These are phyloP conservation scores for Bothriochloa decipiens DNA, from an alignment of 176 grass and related monocot genomes.

Conservation along the genomic window DNA sequence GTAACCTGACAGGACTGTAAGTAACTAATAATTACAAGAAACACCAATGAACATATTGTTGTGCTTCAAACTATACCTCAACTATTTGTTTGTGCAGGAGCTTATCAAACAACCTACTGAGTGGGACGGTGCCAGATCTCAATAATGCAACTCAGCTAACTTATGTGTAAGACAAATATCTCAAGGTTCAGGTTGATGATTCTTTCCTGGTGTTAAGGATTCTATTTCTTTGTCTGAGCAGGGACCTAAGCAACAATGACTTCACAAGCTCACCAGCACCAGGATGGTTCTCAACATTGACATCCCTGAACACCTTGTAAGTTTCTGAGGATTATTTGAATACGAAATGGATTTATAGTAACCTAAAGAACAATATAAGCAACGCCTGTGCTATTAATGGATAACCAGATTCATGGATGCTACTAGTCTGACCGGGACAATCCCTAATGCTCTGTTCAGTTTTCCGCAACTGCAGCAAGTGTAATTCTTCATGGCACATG, in stretches of 20 bases:
- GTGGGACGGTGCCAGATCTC: constrained; percentile 49
- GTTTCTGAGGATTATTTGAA: constrained; percentile 31
- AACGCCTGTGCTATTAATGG: background rate
- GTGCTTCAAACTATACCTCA: constrained; percentile 15
- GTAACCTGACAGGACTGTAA: constrained; percentile 60
- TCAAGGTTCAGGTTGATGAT: background rate
- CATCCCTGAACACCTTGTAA: constrained; percentile 54
- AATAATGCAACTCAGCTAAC: constrained; percentile 47
- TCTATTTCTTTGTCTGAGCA: constrained; percentile 3
- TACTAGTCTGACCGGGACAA: constrained; percentile 43
- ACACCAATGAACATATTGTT: constrained; percentile 17
- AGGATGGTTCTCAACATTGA: constrained; percentile 56
- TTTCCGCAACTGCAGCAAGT: constrained; percentile 62
- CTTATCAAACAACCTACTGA: constrained; percentile 56
- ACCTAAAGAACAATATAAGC: background rate
- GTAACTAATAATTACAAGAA: constrained; percentile 38
- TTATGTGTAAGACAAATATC: constrained; percentile 57
- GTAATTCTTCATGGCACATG: constrained; percentile 40
- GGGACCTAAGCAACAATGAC: constrained; percentile 63
- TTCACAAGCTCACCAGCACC: constrained; percentile 51
- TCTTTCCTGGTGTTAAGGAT: background rate
- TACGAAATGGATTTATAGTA: constrained; percentile 16
- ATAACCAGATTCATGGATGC: constrained; percentile 50
- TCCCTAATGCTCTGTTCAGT: constrained; percentile 54
- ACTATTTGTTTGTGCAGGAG: constrained; percentile 38